Percentiles rank a stretch among this genome's conserved stretches.
Evolutionary conservation across 2,329 filamentous ascomycete species (phyloP).

Genomic region (Aspergillus pseudotamarii): DNA sequence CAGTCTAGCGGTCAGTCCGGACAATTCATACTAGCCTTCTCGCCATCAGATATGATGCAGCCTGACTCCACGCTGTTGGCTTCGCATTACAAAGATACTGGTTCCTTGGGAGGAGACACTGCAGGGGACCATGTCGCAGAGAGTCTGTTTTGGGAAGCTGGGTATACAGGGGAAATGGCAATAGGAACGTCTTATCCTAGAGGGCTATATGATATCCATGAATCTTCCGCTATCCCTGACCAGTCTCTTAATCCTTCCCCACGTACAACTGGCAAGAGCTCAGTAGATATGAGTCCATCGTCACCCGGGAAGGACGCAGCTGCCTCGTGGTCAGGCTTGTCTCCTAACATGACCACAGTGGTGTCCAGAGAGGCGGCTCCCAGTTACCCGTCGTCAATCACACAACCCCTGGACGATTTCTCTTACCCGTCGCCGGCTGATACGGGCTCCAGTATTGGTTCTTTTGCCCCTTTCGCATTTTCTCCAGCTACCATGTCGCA

Average conservation of each 20-base stretch:
- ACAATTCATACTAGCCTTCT: conserved; percentile 19
- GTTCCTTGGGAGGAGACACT: conserved; percentile 9
- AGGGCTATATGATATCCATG: conserved; percentile 26
- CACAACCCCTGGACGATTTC: conserved; percentile 17
- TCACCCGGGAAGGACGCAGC: conserved; percentile 20
- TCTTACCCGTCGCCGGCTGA: conserved; percentile 27
- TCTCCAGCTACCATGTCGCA: conserved; percentile 35
- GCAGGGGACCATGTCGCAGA: conserved; percentile 11
- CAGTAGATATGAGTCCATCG: conserved; percentile 25
- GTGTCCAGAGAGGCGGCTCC: conserved; percentile 21
- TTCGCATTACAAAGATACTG: conserved; percentile 8
- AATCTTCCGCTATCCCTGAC: conserved; percentile 22
- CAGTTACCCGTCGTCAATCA: conserved; percentile 21
- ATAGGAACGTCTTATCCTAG: conserved; percentile 23
- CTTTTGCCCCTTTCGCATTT: conserved; percentile 34
- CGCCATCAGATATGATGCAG: conserved; percentile 13
- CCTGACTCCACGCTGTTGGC: conserved; percentile 8
- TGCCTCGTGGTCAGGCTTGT: conserved; percentile 26
- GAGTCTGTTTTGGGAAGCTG: conserved; percentile 19
- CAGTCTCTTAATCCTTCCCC: conserved; percentile 20
- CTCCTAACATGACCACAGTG: conserved; percentile 15
- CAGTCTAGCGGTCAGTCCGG: conserved; percentile 28
- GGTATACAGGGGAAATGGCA: conserved; percentile 14
- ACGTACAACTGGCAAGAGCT: conserved; percentile 20
- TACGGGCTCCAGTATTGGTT: conserved; percentile 27